A percentile compares a stretch with the other conserved stretches of the same genome.
These are phyloP conservation scores for Lasiosphaeria ovina DNA, from an alignment of 495 filamentous ascomycete genomes.

Conservation along the genomic window DNA sequence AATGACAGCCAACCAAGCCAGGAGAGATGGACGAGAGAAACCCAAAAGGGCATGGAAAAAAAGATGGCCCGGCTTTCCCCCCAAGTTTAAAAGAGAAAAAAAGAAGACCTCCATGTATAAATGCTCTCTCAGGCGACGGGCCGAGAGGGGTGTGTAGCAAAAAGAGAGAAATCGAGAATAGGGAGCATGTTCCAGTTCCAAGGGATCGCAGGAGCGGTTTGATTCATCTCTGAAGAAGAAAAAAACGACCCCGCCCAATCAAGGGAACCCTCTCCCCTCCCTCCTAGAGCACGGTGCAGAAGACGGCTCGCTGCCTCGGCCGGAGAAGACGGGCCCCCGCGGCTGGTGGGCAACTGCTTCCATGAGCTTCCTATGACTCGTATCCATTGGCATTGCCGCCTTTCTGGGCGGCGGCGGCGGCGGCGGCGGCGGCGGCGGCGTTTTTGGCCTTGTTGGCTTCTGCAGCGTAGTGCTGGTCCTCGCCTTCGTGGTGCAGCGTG, in stretches of 20 bases:
- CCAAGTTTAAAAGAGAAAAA: too few relatives aligned
- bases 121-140: too few relatives aligned
- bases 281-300: conserved; percentile 11
- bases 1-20: neutral
- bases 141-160: too few relatives aligned
- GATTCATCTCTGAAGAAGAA: too few relatives aligned
- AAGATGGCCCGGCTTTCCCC: neutral
- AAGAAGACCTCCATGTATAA: too few relatives aligned
- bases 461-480: conserved; percentile 47
- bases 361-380: conserved; percentile 21
- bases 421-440: too few relatives aligned
- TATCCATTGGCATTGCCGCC: conserved; percentile 23
- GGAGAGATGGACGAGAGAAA: neutral
- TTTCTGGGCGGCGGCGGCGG: conserved; percentile 14
- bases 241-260: too few relatives aligned
- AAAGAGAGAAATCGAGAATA: too few relatives aligned
- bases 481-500: conserved; percentile 94
- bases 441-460: neutral
- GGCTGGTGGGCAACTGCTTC: conserved; percentile 3
- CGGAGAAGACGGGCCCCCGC: neutral
- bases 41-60: conserved; percentile 8
- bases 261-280: neutral
- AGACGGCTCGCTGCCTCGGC: neutral
- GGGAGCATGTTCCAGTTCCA: too few relatives aligned
- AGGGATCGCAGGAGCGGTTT: too few relatives aligned